Evolutionary conservation across 192 early-diverging fungal genomes (phyloP), one percentile per base, ranked within the genome.

Genomic region (Gigaspora rosea): DNA sequence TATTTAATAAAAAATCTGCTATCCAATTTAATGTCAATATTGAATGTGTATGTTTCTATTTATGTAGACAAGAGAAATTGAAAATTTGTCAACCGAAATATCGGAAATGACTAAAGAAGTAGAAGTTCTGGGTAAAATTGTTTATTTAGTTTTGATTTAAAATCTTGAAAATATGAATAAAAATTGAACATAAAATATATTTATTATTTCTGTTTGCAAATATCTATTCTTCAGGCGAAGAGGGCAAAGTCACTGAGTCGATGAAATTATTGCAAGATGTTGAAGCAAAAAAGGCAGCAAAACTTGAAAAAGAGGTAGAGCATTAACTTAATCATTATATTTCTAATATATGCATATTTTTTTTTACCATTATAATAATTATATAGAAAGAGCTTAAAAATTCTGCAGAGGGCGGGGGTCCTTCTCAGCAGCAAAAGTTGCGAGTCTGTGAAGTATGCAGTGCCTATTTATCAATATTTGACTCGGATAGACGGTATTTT

Each of bases 381-480:
- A 46, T 27, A 16, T 52, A 86, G 83, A 69, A 78, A 65, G 86
- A 87, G 61, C 57, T 87, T 8, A 84, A 87, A 76, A 84, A 78
- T 18, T 78, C 79, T 10, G 50, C 54, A n/a, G 85, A 86, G 54
- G 74, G 74, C 48, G 62, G 50, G 13, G 68, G 78, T 3, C 84
- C 78, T 48, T 85, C 83, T 32, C 87, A 88, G 71, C 85, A 88
- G 58, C 83, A 85, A 71, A 88, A 86, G 71, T 80, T 88, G 16
- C 86, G 87, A 6, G 87, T 88, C 4, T 88, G 87, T 78, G 87
- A 88, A 36, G 77, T 84, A 7, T 88, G 87, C 75, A 84, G 82
- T 56, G 86, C 87, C 32, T 86, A 83, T 77, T 76, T 88, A 48
- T 86, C 84, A 5, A 80, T 84, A 10, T 86, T 81, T 70, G 87